Base-by-base conservation (phyloP, 306 rosid genomes). In the Ormosia emarginata region DNA sequence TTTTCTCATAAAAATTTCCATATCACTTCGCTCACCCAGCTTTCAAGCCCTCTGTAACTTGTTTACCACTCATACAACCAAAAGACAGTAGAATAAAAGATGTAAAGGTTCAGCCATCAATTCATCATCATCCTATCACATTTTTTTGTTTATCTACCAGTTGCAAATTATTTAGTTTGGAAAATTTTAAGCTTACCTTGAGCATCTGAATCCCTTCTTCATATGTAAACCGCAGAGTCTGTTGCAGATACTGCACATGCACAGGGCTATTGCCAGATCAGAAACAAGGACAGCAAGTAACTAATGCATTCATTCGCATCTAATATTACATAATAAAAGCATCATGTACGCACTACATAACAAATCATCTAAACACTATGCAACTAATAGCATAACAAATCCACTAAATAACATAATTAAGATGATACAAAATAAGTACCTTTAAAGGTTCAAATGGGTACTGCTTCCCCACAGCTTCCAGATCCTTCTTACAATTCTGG, bases 201-300 rank as follows among this genome's bases (percentile, higher is more conserved):
- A 95, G 94, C 98, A 95, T 93, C 80, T 93, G 90, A 88, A 95
- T 34, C 67, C 99, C 99, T 87, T 95, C 99, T 50, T 92, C 97
- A 81, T 90, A 95, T 12, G 94, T 92, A 69, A 95, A 93, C 34
- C 94, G 87, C 12, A 93, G 74, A 57, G 99, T 95, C 13, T 87
- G 79, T 70, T 91, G 92, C 78, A 93, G 72, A 86, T 95, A 95
- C 99, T 95, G 91, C 91, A 92, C n/a, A 81, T 58, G 57, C 10
- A 68, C 7, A 63, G 47, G 59, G 4, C 36, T 24, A 77, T 5
- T 63, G 74, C 85, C 79, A 86, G 81, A 89, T 79, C 67, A 59
- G 46, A 83, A 74, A 39, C 52, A 65, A 61, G n/a, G n/a, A n/a
- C n/a, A n/a, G n/a, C n/a, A 40, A 7, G 39, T 52, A 74, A 44